Conservation (phyloP, 495 filamentous ascomycete species). For the Paragyromitra xinjiangensis region DNA sequence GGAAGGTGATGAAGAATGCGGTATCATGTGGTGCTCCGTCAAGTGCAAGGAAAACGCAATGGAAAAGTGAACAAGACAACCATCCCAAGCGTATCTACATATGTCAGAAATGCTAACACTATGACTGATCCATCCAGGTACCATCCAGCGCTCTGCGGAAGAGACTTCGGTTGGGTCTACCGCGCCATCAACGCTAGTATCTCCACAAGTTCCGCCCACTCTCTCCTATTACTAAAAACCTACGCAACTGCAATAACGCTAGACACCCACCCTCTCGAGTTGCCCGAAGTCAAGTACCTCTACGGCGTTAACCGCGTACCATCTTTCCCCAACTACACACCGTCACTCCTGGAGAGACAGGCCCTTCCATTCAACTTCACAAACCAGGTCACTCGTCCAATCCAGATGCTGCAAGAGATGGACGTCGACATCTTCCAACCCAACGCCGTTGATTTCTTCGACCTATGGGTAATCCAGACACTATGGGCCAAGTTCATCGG, state of each 20-base stretch:
- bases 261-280: constrained; percentile 79
- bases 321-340: constrained; percentile 40
- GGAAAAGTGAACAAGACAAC: constrained; percentile 48
- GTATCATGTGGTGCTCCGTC: constrained; percentile 78
- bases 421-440: constrained; percentile 81
- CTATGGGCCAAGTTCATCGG: constrained; percentile 92
- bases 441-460: constrained; percentile 66
- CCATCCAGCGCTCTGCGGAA: constrained; percentile 85
- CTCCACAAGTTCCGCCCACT: constrained; percentile 61
- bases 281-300: constrained; percentile 87
- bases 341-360: constrained; percentile 45
- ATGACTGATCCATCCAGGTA: constrained; percentile 63
- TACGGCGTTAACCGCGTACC: constrained; percentile 72
- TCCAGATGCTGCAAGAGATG: constrained; percentile 90
- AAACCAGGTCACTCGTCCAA: constrained; percentile 80
- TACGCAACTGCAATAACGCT: constrained; percentile 89
- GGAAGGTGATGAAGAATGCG: constrained; percentile 53
- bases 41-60: constrained; percentile 77
- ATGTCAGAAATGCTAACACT: constrained; percentile 14
- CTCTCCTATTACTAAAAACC: constrained; percentile 77
- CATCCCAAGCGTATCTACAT: neutral
- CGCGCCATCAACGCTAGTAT: constrained; percentile 64
- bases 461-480: constrained; percentile 94
- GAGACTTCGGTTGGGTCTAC: constrained; percentile 76
- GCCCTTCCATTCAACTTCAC: constrained; percentile 90